A percentile compares a stretch with the other conserved stretches of the same genome.
Evolutionary conservation across 352 stramenopile genomes (phyloP).

Genomic region (Phytopythium sindhum): DNA sequence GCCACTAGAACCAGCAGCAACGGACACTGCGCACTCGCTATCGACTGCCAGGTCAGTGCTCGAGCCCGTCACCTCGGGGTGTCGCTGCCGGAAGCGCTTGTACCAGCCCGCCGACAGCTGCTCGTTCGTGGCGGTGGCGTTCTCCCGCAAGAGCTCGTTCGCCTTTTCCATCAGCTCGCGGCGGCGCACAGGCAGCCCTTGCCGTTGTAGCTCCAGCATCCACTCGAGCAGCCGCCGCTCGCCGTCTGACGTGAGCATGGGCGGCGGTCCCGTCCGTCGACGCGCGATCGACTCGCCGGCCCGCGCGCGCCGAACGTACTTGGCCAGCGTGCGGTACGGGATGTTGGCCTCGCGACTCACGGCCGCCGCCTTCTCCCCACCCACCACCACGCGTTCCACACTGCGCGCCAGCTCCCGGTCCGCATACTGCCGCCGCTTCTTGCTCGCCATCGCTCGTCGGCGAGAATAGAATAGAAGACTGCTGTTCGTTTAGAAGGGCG

Average conservation of each 20-base stretch:
- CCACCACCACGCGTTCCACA: conserved; percentile 16
- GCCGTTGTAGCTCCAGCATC: conserved; percentile 13
- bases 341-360: conserved; percentile 13
- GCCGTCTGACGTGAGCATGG: conserved; percentile 8
- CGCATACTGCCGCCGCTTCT: conserved; percentile 15
- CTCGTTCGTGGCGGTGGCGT: not conserved
- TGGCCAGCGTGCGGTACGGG: conserved; percentile 17
- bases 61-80: conserved; percentile 16
- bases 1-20: not conserved
- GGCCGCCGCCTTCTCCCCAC: conserved; percentile 9
- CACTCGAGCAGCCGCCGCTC: conserved; percentile 14
- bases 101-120: conserved; percentile 18
- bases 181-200: conserved; percentile 11
- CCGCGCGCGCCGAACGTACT: conserved; percentile 14
- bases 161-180: conserved; percentile 16
- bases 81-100: conserved; percentile 11
- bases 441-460: conserved; percentile 1
- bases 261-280: conserved; percentile 10
- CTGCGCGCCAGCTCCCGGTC: conserved; percentile 8
- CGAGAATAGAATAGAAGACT: no score
- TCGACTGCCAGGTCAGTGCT: conserved; percentile 7
- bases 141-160: conserved; percentile 12
- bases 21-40: no score
- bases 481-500: no score
- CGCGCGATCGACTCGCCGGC: conserved; percentile 8